These are phyloP conservation scores for Trametes gibbosa DNA, from an alignment of 768 basidiomycete genomes.

Conservation along the genomic window DNA sequence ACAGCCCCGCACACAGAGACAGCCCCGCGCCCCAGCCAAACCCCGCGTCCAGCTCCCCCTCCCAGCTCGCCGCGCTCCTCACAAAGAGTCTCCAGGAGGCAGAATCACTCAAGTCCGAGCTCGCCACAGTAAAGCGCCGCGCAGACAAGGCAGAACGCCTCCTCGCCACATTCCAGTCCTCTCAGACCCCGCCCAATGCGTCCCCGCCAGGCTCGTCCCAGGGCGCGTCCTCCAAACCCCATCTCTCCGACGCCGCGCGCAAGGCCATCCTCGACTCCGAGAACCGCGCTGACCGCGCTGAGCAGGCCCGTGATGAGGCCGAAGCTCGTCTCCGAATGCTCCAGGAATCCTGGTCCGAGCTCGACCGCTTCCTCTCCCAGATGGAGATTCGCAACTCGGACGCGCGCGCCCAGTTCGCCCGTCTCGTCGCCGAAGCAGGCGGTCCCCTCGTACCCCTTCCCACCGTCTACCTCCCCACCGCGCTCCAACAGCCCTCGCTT, in stretches of 20 bases:
- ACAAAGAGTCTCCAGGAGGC: constrained; percentile 49
- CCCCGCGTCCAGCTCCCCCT: constrained; percentile 33
- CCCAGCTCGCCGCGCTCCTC: constrained; percentile 59
- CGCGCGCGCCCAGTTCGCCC: constrained; percentile 45
- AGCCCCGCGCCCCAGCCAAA: constrained; percentile 14
- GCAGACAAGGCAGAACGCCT: constrained; percentile 56
- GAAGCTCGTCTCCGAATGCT: constrained; percentile 42
- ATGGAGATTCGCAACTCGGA: constrained; percentile 49
- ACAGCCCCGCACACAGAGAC: constrained; percentile 13
- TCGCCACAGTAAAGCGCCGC: constrained; percentile 38
- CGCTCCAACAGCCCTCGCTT: constrained; percentile 3
- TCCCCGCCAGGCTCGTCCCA: constrained; percentile 25
- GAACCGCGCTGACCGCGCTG: constrained; percentile 47
- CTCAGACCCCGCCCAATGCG: constrained; percentile 24
- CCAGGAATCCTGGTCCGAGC: constrained; percentile 48
- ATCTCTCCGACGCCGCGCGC: constrained; percentile 32
- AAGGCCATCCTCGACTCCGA: constrained; percentile 43
- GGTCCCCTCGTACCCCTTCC: constrained; percentile 39
- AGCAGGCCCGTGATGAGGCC: constrained; percentile 54
- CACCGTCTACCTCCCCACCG: constrained; percentile 12
- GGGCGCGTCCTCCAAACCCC: constrained; percentile 16
- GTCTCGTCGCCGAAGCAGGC: constrained; percentile 45
- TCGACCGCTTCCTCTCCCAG: constrained; percentile 45
- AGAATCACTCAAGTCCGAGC: constrained; percentile 51
- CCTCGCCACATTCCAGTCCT: constrained; percentile 29